Evolutionary conservation across 148 eudicot species (phyloP).

Genomic region (Chenopodium suecicum): DNA sequence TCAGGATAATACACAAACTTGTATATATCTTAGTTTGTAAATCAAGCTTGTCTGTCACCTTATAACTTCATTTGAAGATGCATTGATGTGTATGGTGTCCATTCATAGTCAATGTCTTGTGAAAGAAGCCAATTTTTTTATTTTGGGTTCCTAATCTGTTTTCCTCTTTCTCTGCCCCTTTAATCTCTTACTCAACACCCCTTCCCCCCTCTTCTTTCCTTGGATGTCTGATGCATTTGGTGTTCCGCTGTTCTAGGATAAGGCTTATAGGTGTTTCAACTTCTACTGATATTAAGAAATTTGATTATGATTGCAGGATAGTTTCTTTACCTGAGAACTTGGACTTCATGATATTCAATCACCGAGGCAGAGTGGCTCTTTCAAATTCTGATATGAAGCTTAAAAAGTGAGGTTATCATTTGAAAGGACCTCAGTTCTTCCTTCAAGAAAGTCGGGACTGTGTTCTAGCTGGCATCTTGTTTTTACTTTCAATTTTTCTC

Average conservation of each 20-base stretch:
- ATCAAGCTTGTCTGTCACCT: background rate
- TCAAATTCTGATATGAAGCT: constrained; percentile 50
- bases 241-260: background rate
- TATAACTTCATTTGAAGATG: no score
- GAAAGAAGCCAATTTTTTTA: background rate
- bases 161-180: no score
- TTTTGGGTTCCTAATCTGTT: background rate
- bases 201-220: no score
- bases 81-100: background rate
- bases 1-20: background rate
- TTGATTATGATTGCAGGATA: constrained; percentile 54
- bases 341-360: constrained; percentile 94
- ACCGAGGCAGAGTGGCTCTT: constrained; percentile 68
- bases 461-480: background rate
- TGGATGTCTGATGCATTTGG: background rate
- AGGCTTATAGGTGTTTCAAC: background rate
- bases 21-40: background rate
- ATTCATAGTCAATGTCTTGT: background rate
- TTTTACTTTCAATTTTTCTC: background rate
- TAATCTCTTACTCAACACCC: no score
- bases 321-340: constrained; percentile 72
- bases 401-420: constrained; percentile 28
- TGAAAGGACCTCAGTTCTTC: background rate
- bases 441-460: background rate
- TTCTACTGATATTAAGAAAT: constrained; percentile 12